Percentiles rank a stretch among this genome's conserved stretches.
These are phyloP conservation scores for Oligophagozyma castellii DNA, from an alignment of 1,139 yeast genomes.

Conservation along the genomic window DNA sequence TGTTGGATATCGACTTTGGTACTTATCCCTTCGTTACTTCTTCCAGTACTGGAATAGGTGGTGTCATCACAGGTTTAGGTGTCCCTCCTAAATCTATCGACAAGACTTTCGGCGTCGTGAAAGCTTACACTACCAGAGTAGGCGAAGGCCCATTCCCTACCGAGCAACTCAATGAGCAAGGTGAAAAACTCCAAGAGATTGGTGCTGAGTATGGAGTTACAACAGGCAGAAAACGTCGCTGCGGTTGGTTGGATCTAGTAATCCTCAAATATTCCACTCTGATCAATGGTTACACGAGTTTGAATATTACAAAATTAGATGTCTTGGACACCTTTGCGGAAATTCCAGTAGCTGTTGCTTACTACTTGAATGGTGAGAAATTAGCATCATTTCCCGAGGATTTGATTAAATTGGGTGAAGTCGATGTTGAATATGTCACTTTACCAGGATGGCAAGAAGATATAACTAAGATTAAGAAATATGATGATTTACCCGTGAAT, in stretches of 20 bases:
- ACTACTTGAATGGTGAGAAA: constrained; percentile 62
- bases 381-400: constrained; percentile 87
- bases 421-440: constrained; percentile 80
- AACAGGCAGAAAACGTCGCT: constrained; percentile 98
- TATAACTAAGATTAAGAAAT: constrained; percentile 57
- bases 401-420: constrained; percentile 63
- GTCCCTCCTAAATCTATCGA: constrained; percentile 74
- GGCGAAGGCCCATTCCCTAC: constrained; percentile 99
- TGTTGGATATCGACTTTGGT: constrained; percentile 96
- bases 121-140: constrained; percentile 96
- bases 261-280: constrained; percentile 81
- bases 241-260: constrained; percentile 98
- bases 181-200: constrained; percentile 75
- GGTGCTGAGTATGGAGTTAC: constrained; percentile 98
- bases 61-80: constrained; percentile 95
- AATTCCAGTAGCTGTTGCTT: constrained; percentile 74
- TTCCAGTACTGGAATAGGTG: constrained; percentile 92
- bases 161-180: constrained; percentile 79
- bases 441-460: constrained; percentile 91
- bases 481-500: constrained; percentile 71
- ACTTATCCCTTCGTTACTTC: constrained; percentile 97
- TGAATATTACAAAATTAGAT: constrained; percentile 90
- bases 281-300: constrained; percentile 88
- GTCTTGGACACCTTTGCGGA: constrained; percentile 83
- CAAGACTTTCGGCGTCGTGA: constrained; percentile 87